Base-by-base conservation (phyloP, 2,329 filamentous ascomycete genomes). In the Claviceps sp. region DNA sequence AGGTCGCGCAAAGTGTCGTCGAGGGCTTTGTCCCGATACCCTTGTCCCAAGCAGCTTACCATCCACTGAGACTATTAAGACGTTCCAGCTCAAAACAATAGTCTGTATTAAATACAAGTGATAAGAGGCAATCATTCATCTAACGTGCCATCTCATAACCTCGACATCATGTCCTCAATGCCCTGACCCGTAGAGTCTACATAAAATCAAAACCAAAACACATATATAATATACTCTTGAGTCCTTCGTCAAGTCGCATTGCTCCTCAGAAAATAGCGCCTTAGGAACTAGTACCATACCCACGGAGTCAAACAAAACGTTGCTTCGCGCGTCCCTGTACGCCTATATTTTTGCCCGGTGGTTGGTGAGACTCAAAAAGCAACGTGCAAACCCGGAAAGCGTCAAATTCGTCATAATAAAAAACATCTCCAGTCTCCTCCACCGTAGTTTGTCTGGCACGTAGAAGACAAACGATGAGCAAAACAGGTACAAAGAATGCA, bases 391-490 rank as follows among this genome's bases (percentile, higher is more conserved):
- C 22, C 48, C 38, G 34, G 34, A 49, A 13, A 42, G 5, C 48
- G 38, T 49, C 48, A 49, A 48, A 49, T 22, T 37, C 48, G 16
- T 49, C 22, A 49, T 49, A 41, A 48, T 26, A 7, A 11, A 48
- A 37, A n/a, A 13, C 20, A 7, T 41, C 47, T 16, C 22, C 22
- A 26, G 8, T 41, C 22, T 9, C 47, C 22, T n/a, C 22, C 20
- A 40, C 47, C 30, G 37, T 48, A 48, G 9, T 48, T 34, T 48
- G 37, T 2, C 47, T 40, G 37, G 5, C 20, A 8, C 1, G 8
- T 37, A 22, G 11, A 37, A 44, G 9, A 49, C 14, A 50, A 42
- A 37, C 30, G 30, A 34, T 34, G 30, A 34, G 30, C 3, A 46
- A 46, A 34, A 45, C 18, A 42, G 2, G 41, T 22, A 14, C 20